Evolutionary conservation across 257 asterid genomes (phyloP).

Genomic region (Nicotiana obtusifolia): DNA sequence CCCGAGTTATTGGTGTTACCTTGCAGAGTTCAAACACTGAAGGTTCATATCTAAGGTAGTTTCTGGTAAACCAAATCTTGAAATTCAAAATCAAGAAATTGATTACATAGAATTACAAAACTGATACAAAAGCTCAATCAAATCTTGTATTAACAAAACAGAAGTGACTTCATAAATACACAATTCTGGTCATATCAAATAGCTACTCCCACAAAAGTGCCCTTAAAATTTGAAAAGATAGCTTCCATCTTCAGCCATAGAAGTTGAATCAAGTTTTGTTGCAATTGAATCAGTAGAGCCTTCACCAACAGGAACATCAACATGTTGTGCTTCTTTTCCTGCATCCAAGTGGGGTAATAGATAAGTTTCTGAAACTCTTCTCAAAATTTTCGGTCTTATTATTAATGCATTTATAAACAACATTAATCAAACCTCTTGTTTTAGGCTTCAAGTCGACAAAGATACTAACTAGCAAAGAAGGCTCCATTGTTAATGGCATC

Average conservation of each 20-base stretch:
- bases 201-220: not conserved
- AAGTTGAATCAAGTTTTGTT: conserved; percentile 29
- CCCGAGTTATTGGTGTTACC: not conserved
- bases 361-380: not conserved
- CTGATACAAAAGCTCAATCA: not conserved
- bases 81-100: not conserved
- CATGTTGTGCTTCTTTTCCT: not conserved
- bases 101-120: not conserved
- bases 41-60: not conserved
- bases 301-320: not conserved
- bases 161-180: not conserved
- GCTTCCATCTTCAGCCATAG: not conserved
- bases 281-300: not conserved
- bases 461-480: conserved; percentile 22
- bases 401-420: not conserved
- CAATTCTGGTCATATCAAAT: not conserved
- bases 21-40: not conserved
- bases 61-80: not conserved
- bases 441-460: not conserved
- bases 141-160: not conserved
- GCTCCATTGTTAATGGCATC: conserved; percentile 26
- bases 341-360: not conserved
- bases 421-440: not conserved
- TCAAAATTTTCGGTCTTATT: not conserved
- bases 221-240: not conserved